Conservation (phyloP, 2,329 filamentous ascomycete genomes). For the Monosporascus ibericus region DNA sequence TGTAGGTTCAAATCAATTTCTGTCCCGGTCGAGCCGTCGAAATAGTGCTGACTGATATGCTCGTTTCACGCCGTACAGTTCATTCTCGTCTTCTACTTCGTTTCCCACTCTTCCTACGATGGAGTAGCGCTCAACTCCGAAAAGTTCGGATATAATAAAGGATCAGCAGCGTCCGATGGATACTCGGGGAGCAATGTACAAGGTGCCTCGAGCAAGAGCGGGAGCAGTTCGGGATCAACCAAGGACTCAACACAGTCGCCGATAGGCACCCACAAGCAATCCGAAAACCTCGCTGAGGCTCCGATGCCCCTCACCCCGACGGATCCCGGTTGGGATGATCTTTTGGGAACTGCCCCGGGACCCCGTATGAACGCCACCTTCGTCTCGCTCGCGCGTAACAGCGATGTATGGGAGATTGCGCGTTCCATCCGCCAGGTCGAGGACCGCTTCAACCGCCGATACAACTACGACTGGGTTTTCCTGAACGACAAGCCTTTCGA, state of each 20-base stretch:
- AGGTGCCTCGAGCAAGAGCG: conserved; percentile 13
- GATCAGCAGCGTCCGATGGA: neutral
- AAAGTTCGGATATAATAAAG: conserved; percentile 19
- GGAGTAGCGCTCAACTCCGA: conserved; percentile 39
- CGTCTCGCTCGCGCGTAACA: conserved; percentile 89
- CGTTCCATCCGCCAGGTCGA: conserved; percentile 94
- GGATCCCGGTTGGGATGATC: conserved; percentile 47
- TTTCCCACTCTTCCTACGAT: conserved; percentile 54
- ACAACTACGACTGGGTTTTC: conserved; percentile 99
- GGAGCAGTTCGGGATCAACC: conserved; percentile 13
- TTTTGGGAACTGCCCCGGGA: conserved; percentile 50
- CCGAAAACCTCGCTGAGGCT: conserved; percentile 34
- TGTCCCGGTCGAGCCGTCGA: neutral
- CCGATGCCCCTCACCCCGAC: conserved; percentile 48
- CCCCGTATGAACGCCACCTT: conserved; percentile 95
- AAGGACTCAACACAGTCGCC: conserved; percentile 21
- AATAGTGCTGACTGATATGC: conserved; percentile 16
- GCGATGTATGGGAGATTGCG: conserved; percentile 93
- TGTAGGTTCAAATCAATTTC: conserved; percentile 47
- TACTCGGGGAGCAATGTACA: conserved; percentile 12
- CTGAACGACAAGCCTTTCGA: conserved; percentile 95
- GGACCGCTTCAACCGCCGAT: conserved; percentile 95
- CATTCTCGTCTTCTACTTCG: conserved; percentile 73
- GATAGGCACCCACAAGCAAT: conserved; percentile 21
- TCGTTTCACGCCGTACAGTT: conserved; percentile 33